A percentile compares a stretch with the other conserved stretches of the same genome.
These are phyloP conservation scores for Daldinia loculata DNA, from an alignment of 495 filamentous ascomycete species.

Conservation along the genomic window DNA sequence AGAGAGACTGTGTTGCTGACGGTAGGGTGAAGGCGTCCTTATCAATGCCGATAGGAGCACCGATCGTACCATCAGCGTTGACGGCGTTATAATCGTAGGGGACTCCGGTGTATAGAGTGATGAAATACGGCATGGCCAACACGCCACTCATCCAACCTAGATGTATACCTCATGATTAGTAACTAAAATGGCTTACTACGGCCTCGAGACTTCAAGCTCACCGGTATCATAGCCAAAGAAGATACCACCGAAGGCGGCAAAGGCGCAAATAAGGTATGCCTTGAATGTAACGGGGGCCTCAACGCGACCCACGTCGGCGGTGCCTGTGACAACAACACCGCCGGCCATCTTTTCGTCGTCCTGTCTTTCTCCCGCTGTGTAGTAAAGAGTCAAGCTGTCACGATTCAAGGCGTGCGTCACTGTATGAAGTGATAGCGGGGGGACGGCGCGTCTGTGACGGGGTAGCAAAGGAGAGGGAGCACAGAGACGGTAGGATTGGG, in stretches of 20 bases:
- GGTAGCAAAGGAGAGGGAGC: constrained; percentile 32
- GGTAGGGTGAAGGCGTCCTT: constrained; percentile 54
- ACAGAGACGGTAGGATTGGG: constrained; percentile 33
- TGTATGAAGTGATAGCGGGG: constrained; percentile 27
- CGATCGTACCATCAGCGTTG: constrained; percentile 15
- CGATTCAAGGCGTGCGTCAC: constrained; percentile 30
- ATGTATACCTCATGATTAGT: constrained; percentile 68
- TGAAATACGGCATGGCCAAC: constrained; percentile 58
- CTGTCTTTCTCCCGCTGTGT: constrained; percentile 29
- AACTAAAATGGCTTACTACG: constrained; percentile 41
- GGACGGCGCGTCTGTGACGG: constrained; percentile 27
- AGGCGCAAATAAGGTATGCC: constrained; percentile 68
- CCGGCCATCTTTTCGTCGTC: constrained; percentile 46
- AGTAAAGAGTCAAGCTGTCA: constrained; percentile 24
- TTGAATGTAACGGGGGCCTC: constrained; percentile 71
- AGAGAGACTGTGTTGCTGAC: constrained; percentile 63
- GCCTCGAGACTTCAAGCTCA: constrained; percentile 48
- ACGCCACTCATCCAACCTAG: constrained; percentile 66
- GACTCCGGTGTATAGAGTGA: constrained; percentile 56
- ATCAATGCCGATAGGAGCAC: constrained; percentile 49
- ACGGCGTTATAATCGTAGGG: constrained; percentile 59
- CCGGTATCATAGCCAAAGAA: constrained; percentile 67
- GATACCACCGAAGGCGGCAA: constrained; percentile 69
- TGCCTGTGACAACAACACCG: constrained; percentile 48
- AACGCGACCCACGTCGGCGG: constrained; percentile 48